These are phyloP conservation scores for Spathaspora girioi DNA, from an alignment of 805 yeast species.

Conservation along the genomic window DNA sequence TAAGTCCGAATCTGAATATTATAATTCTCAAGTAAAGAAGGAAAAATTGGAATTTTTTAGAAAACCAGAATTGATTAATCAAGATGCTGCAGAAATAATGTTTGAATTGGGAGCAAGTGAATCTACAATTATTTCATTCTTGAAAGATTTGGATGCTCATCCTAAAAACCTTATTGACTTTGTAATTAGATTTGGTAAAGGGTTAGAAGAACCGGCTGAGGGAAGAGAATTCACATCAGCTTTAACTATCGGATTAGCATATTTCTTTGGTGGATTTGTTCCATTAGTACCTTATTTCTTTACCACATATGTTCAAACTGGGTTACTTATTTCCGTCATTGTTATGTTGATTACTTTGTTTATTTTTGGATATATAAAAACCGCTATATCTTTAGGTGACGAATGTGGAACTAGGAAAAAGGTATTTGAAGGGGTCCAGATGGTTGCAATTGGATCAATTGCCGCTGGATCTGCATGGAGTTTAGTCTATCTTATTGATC, in stretches of 20 bases:
- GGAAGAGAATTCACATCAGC: constrained; percentile 88
- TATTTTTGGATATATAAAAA: constrained; percentile 81
- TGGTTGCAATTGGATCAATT: constrained; percentile 93
- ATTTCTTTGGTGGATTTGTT: constrained; percentile 88
- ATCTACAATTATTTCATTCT: constrained; percentile 67
- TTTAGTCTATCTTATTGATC: constrained; percentile 72
- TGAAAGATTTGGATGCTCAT: constrained; percentile 71
- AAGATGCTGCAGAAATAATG: constrained; percentile 77
- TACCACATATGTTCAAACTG: constrained; percentile 68
- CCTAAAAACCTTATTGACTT: constrained; percentile 83
- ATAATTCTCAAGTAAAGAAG: constrained; percentile 63
- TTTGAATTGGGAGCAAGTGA: constrained; percentile 71
- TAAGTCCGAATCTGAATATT: constrained; percentile 77
- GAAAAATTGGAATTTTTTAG: constrained; percentile 68
- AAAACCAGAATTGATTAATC: constrained; percentile 62
- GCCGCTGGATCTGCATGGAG: constrained; percentile 98
- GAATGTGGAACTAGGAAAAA: constrained; percentile 61
- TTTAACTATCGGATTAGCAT: constrained; percentile 82
- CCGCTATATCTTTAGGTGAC: constrained; percentile 78
- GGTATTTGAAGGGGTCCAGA: constrained; percentile 77
- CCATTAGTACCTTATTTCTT: constrained; percentile 92
- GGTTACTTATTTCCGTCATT: constrained; percentile 67
- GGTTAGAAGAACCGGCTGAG: constrained; percentile 93
- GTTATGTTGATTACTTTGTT: constrained; percentile 86
- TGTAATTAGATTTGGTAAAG: constrained; percentile 82